These are phyloP conservation scores for Castanea mollissima DNA, from an alignment of 306 rosid genomes.

Conservation along the genomic window DNA sequence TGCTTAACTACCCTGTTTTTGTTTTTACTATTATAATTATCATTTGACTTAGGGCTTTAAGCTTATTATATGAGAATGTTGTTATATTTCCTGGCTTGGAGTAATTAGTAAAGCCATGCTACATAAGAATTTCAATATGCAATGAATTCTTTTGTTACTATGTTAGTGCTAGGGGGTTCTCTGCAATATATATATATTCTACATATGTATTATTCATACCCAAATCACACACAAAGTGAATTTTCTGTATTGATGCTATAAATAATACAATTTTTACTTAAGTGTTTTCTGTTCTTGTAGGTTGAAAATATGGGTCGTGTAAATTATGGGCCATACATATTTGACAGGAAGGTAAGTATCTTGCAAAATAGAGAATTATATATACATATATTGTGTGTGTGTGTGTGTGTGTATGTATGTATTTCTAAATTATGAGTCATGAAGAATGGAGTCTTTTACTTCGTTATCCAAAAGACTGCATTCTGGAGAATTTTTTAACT, in stretches of 20 bases:
- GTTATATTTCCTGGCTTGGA: background rate
- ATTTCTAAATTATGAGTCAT: background rate
- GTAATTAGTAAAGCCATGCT: background rate
- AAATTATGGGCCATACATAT: slow-evolving; percentile 75
- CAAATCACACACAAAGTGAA: background rate
- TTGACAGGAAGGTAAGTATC: slow-evolving; percentile 71
- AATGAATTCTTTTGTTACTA: background rate
- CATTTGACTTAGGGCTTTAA: slow-evolving; percentile 4
- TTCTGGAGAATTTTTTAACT: background rate
- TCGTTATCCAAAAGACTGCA: background rate
- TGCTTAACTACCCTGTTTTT: slow-evolving; percentile 24
- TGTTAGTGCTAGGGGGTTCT: background rate
- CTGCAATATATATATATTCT: background rate
- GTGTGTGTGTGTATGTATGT: too few species aligned
- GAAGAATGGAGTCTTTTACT: background rate
- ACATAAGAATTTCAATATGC: background rate
- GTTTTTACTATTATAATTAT: background rate
- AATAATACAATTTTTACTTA: background rate
- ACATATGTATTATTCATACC: too few species aligned
- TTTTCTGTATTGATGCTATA: background rate
- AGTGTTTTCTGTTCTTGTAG: slow-evolving; percentile 38
- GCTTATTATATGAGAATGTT: background rate
- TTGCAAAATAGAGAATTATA: background rate
- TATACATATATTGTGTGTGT: background rate
- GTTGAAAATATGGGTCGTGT: slow-evolving; percentile 93